Evolutionary conservation across 2,329 filamentous ascomycete genomes (phyloP).

Genomic region (Tolypocladium ovalisporum): DNA sequence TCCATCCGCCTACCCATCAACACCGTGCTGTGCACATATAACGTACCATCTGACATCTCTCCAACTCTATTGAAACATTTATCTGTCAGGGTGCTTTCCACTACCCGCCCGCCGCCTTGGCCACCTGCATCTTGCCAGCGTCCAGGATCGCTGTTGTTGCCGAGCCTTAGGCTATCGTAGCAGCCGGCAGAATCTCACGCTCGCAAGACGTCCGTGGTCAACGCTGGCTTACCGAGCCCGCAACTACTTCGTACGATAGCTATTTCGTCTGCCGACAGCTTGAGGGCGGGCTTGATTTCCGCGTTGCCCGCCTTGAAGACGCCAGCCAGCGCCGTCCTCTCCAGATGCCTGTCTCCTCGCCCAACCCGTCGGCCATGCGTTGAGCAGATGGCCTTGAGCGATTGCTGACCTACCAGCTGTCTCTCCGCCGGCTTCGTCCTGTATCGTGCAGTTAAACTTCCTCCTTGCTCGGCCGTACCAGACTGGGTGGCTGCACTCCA

Average conservation of each 20-base stretch:
- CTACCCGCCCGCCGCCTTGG: neutral
- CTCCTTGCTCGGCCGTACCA: conserved; percentile 5
- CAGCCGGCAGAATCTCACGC: neutral
- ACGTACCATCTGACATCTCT: neutral
- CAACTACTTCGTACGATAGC: neutral
- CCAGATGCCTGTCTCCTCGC: conserved; percentile 27
- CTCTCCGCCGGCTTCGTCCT: conserved; percentile 9
- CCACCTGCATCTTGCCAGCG: neutral
- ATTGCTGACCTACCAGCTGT: conserved; percentile 13
- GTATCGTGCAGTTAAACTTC: neutral
- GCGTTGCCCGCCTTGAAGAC: neutral
- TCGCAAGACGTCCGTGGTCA: neutral
- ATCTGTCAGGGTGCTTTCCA: neutral
- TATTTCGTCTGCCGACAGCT: neutral
- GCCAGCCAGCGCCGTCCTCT: conserved; percentile 15
- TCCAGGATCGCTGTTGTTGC: neutral
- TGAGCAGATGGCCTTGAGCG: conserved; percentile 33
- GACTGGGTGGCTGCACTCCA: conserved; percentile 41
- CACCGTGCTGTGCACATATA: neutral
- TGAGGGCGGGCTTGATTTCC: neutral
- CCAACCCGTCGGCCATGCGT: conserved; percentile 25
- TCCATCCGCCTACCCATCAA: neutral
- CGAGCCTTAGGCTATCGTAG: neutral
- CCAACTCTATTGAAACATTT: neutral
- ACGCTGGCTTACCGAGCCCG: neutral